Evolutionary conservation across 805 yeast genomes (phyloP).

Genomic region (Candida xiaguanensis): DNA sequence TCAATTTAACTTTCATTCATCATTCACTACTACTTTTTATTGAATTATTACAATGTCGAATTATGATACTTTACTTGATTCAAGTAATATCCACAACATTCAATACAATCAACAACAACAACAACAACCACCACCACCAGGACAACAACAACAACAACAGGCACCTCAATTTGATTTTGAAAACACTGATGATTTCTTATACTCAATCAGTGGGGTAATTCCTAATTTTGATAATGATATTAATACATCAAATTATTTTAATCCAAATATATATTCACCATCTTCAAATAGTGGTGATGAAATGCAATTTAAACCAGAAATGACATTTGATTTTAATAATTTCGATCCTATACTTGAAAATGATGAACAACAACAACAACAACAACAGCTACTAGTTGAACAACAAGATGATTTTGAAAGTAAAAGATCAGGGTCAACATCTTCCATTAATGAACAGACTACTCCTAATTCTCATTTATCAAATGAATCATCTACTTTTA

Average conservation of each 20-base stretch:
- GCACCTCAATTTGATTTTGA: constrained; percentile 20
- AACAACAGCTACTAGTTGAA: neutral
- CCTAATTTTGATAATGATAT: constrained; percentile 9
- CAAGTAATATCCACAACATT: neutral
- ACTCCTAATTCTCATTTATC: constrained; percentile 9
- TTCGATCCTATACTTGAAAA: neutral
- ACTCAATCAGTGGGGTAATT: constrained; percentile 23
- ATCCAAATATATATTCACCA: constrained; percentile 6
- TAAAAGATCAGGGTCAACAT: constrained; percentile 8
- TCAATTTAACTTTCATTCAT: too few species aligned
- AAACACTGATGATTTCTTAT: constrained; percentile 27
- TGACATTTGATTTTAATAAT: neutral
- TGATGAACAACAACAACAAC: constrained; percentile 4
- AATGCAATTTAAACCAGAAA: neutral
- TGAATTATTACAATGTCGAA: neutral
- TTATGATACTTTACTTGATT: neutral
- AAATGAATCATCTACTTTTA: constrained; percentile 11
- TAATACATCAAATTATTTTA: constrained; percentile 6
- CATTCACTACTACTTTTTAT: too few species aligned
- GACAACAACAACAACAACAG: constrained; percentile 2
- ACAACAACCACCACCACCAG: neutral
- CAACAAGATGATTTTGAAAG: neutral
- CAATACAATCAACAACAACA: constrained; percentile 3
- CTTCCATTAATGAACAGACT: constrained; percentile 6
- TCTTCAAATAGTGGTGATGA: constrained; percentile 9